A percentile compares a stretch with the other conserved stretches of the same genome.
phyloP scores from a whole-genome alignment of 768 basidiomycete species.

The Fomitopsis serialis region DNA sequence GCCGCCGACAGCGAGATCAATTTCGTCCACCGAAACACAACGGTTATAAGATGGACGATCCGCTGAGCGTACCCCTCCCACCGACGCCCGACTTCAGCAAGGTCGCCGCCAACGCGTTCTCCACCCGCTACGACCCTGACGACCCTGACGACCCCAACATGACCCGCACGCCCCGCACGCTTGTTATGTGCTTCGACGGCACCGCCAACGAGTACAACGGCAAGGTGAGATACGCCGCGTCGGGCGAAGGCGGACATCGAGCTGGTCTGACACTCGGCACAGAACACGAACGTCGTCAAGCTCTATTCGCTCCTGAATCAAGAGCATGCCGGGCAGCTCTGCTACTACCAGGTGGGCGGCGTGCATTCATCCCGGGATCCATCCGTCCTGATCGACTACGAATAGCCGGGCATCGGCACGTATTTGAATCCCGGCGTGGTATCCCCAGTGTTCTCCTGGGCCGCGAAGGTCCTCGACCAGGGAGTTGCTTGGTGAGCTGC shows the following conservation, averaged over 20 bases:
- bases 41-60: background rate
- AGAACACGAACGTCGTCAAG: conserved; percentile 69
- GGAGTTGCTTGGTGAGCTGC: conserved; percentile 66
- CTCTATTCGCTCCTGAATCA: conserved; percentile 66
- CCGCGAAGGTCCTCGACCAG: conserved; percentile 57
- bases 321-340: conserved; percentile 40
- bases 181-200: conserved; percentile 70
- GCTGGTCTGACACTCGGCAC: background rate
- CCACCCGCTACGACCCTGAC: background rate
- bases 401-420: conserved; percentile 41
- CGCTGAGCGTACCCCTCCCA: background rate
- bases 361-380: background rate
- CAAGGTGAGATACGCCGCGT: conserved; percentile 29
- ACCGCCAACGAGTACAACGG: conserved; percentile 48
- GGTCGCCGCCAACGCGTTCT: background rate
- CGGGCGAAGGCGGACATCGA: background rate
- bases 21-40: background rate
- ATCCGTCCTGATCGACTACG: background rate
- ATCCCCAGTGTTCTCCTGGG: conserved; percentile 51
- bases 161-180: conserved; percentile 38
- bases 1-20: background rate
- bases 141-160: background rate
- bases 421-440: conserved; percentile 64
- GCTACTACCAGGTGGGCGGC: conserved; percentile 63
- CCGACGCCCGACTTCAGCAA: background rate